phyloP scores from a whole-genome alignment of 148 eudicot genomes.

The Camellia lanceoleosa region DNA sequence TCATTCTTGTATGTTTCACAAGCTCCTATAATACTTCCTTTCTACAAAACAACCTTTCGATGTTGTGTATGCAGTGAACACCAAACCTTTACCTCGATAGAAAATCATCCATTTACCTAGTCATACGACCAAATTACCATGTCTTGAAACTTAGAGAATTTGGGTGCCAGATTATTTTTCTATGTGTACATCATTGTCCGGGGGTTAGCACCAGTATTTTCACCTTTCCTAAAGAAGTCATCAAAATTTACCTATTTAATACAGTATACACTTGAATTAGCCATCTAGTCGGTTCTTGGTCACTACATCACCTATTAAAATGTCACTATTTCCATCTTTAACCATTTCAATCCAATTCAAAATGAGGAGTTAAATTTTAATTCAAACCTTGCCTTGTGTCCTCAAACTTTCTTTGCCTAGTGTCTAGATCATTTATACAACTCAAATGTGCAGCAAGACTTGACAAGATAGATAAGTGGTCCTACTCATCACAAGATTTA shows the following conservation, averaged over 20 bases:
- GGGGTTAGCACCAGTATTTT: background rate
- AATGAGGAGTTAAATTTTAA: no score
- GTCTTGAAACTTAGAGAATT: background rate
- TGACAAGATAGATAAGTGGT: background rate
- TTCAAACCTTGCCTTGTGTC: no score
- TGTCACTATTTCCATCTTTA: background rate
- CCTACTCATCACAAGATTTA: background rate
- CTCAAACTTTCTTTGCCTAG: no score
- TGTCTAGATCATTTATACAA: no score
- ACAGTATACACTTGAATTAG: background rate
- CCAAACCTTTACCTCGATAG: no score
- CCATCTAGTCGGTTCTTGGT: background rate
- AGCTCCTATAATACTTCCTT: background rate
- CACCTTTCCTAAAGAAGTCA: background rate
- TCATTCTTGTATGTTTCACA: background rate
- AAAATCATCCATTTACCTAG: background rate
- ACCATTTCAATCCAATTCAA: no score
- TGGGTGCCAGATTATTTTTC: background rate
- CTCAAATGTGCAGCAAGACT: background rate
- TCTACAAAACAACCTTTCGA: background rate
- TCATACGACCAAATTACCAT: background rate
- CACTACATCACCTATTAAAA: background rate
- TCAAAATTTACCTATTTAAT: background rate
- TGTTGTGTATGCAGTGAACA: no score
- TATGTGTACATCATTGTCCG: background rate